These are phyloP conservation scores for Alternaria brassicicola DNA, from an alignment of 2,329 filamentous ascomycete species.

Conservation along the genomic window DNA sequence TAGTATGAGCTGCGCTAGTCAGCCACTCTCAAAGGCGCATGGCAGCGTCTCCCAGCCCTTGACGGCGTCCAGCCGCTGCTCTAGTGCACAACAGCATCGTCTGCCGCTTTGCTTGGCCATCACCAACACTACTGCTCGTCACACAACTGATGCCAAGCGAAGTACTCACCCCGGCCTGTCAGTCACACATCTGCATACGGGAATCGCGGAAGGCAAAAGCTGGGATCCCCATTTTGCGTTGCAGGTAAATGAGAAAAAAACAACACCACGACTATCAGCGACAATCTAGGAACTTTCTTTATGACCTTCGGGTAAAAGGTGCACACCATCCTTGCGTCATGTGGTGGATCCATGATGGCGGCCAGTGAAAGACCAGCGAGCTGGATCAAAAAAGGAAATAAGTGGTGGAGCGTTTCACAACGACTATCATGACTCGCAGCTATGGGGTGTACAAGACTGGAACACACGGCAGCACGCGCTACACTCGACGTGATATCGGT, in stretches of 20 bases:
- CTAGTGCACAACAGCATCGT: slow-evolving; percentile 3
- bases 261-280: slow-evolving; percentile 10
- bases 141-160: slow-evolving; percentile 5
- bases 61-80: slow-evolving; percentile 7
- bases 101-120: slow-evolving; percentile 1
- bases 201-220: not conserved
- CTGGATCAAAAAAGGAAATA: slow-evolving; percentile 1
- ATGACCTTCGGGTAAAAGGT: not conserved
- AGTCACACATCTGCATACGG: slow-evolving; percentile 5
- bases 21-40: slow-evolving; percentile 1
- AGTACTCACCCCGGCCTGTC: slow-evolving; percentile 8
- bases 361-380: not conserved
- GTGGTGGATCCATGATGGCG: slow-evolving; percentile 3
- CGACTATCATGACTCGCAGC: slow-evolving; percentile 10
- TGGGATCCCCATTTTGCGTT: not conserved
- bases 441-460: slow-evolving; percentile 6
- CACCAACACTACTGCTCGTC: slow-evolving; percentile 5
- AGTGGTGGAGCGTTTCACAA: not conserved
- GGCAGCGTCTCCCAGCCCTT: slow-evolving; percentile 1
- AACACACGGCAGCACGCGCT: slow-evolving; percentile 12
- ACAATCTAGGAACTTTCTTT: slow-evolving; percentile 4
- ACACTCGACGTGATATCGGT: not conserved
- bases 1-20: not conserved
- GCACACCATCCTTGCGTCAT: slow-evolving; percentile 7
- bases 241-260: not conserved